Evolutionary conservation across 177 flowering plant genomes (phyloP), one percentile per base, ranked within the genome.

Genomic region (Vitis hybrid): DNA sequence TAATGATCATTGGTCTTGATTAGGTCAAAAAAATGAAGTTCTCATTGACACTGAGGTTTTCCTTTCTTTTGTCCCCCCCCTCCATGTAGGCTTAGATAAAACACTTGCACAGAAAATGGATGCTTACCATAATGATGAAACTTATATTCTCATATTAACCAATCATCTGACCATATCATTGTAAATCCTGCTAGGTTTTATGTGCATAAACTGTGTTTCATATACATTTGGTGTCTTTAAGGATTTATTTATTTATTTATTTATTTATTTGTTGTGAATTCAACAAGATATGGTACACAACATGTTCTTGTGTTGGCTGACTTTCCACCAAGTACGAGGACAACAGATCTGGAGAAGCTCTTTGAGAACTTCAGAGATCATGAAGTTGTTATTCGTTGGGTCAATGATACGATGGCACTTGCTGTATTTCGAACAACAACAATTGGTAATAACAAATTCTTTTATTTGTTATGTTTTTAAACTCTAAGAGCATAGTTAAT

Each of bases 231-330:
- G 10, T 1, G 61, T 64, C 65, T n/a, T n/a, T 69, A 49, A 71
- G 15, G 10, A 31, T 71, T 60, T 48, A 22, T 70, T 71, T 20
- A n/a, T 20, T 19, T 19, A 19, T 19, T 19, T 19, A 19, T 19
- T 20, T 20, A 20, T 20, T 20, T 20, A 19, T 20, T 20, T 1
- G 2, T 67, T 68, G 20, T 76, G 62, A 59, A 69, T 83, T 73
- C 86, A 89, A 98, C 83, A 52, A 81, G 68, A 68, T 86, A 79
- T 80, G 94, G 93, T 48, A 90, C 91, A 19, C 81, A 75, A 14
- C 99, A 96, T 83, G 93, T 85, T 78, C 97, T 96, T 80, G 93
- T 96, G 76, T 85, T 96, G 39, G 82, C 86, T 73, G 94, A 83
- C 57, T 92, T 93, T 72, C 82, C 90, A 53, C 94, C 92, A 26